Conservation (phyloP, 129 eudicot genomes). For the Flaveria trinervia region DNA sequence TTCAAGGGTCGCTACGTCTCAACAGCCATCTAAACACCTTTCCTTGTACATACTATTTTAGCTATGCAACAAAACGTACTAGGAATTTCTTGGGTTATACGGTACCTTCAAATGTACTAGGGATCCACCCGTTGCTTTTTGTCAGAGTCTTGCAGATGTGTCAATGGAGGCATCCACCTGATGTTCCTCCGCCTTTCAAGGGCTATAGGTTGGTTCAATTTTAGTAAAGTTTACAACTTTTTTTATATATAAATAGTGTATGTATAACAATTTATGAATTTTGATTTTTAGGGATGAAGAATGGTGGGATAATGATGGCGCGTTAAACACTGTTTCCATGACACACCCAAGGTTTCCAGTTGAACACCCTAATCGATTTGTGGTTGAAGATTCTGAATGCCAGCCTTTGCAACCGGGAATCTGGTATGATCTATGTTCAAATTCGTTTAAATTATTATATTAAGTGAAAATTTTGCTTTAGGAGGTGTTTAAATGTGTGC, state of each 20-base stretch:
- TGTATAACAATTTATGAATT: constrained; percentile 15
- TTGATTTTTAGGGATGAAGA: constrained; percentile 72
- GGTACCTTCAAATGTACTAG: constrained; percentile 70
- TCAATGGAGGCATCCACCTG: constrained; percentile 80
- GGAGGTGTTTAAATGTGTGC: neutral
- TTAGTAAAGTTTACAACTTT: neutral
- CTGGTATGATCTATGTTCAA: constrained; percentile 50
- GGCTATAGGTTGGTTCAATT: constrained; percentile 66
- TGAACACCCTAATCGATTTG: constrained; percentile 76
- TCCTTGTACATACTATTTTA: constrained; percentile 91
- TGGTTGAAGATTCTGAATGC: constrained; percentile 81
- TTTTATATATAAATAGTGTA: neutral
- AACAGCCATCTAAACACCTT: constrained; percentile 72
- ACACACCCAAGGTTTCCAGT: constrained; percentile 88
- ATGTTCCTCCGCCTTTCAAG: constrained; percentile 89
- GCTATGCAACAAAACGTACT: constrained; percentile 91
- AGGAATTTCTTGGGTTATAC: constrained; percentile 62
- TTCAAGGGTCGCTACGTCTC: constrained; percentile 74
- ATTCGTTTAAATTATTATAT: too few species aligned
- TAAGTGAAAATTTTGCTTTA: neutral
- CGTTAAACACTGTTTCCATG: constrained; percentile 89
- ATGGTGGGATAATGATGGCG: constrained; percentile 99
- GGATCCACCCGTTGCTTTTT: constrained; percentile 82
- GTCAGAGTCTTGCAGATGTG: constrained; percentile 92
- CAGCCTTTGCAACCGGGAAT: constrained; percentile 89